Base-by-base conservation (phyloP, 371 early-diverging fungal species). In the Umbelopsis sp. region DNA sequence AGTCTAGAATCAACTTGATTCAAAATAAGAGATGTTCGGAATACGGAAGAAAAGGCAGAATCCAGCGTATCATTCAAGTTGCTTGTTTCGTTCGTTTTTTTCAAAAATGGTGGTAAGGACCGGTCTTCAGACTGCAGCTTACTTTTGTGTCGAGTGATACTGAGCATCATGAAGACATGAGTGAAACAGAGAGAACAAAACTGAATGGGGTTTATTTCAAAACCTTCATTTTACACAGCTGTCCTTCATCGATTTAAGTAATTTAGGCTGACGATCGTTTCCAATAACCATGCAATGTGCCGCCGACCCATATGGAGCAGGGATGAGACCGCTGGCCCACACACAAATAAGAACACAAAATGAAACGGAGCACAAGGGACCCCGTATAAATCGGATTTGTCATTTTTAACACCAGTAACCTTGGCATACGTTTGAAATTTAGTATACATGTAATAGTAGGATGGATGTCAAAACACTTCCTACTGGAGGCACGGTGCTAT, bases 1-100 rank as follows among this genome's bases (percentile, higher is more conserved):
- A 57, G 57, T 18, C 57, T 57, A 7, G 57, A 57, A 29, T 57
- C 57, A 6, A 57, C 57, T 35, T 57, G 57, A n/a, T n/a, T 57
- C 18, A 57, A 35, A 16, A 57, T 57, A 11, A 57, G 35, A 37
- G 57, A 57, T 0, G 57, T 57, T 35, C 57, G 57, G 35, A 57
- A 57, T 7, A 35, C 18, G 4, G 57, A 35, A 35, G 57, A 57
- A 24, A 57, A 29, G 18, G 57, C 57, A 14, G 57, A 57, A 5
- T 57, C 57, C n/a, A 57, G n/a, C 22, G 57, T 37, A 35, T 57
- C n/a, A 29, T 32, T 57, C 3, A 57, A 29, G 29, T 11, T 14
- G 35, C 32, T 57, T n/a, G 16, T 18, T 14, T 37, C 35, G 32
- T 57, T 1, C 0, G 14, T 18, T 57, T 57, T 35, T 6, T 14